Percentiles rank a stretch among this genome's conserved stretches.
phyloP scores from a whole-genome alignment of 78 protist species.

The Dictyostelium capitatum region DNA sequence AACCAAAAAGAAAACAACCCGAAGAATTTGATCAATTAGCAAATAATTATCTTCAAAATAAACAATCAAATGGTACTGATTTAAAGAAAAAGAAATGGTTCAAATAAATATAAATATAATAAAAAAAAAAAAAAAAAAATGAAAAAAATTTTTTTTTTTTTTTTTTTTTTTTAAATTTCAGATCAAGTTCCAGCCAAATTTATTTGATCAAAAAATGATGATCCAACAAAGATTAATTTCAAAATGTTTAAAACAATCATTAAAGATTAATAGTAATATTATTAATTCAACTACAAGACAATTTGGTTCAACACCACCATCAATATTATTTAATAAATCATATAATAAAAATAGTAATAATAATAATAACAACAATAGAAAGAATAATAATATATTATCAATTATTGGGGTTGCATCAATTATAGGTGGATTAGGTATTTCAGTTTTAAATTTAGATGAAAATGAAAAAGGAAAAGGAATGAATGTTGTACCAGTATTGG shows the following conservation, averaged over 20 bases:
- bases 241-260: constrained; percentile 10
- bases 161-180: too few relatives aligned
- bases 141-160: not conserved
- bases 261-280: not conserved
- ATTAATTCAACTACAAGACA: not conserved
- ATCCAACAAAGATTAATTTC: not conserved
- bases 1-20: not conserved
- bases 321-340: not conserved
- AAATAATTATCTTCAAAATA: constrained; percentile 5
- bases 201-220: too few relatives aligned
- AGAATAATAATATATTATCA: not conserved
- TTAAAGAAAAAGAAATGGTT: constrained; percentile 17
- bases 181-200: too few relatives aligned
- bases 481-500: too few relatives aligned
- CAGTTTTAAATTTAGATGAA: constrained; percentile 17
- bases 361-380: not conserved
- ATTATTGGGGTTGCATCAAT: not conserved
- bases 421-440: not conserved
- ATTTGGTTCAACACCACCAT: not conserved
- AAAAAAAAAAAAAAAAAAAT: not conserved
- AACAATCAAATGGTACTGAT: not conserved
- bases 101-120: not conserved
- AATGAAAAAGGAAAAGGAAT: not conserved
- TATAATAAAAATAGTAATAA: not conserved
- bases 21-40: constrained; percentile 7